These are phyloP conservation scores for Phyllostachys edulis DNA, from an alignment of 176 grass and related monocot species.

Conservation along the genomic window DNA sequence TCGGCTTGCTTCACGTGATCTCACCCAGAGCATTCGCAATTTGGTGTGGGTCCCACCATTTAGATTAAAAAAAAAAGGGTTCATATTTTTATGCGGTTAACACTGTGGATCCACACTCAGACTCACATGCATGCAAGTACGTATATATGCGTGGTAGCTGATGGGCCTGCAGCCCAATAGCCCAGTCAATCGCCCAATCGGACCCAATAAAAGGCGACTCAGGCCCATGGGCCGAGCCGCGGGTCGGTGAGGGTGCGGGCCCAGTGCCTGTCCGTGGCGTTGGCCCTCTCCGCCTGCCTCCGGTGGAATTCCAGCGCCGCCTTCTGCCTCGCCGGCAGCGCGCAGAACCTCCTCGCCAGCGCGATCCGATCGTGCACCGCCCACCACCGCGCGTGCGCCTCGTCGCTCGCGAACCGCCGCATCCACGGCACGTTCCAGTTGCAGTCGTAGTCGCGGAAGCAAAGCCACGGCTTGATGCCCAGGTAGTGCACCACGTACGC, in stretches of 20 bases:
- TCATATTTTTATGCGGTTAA: no score
- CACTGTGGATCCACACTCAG: no score
- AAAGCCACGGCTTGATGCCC: slow-evolving; percentile 71
- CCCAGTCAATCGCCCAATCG: no score
- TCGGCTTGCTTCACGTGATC: no score
- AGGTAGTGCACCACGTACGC: slow-evolving; percentile 64
- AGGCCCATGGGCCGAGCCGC: neutral
- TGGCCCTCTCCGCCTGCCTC: slow-evolving; percentile 40
- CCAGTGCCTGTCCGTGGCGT: slow-evolving; percentile 45
- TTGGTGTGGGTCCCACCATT: no score
- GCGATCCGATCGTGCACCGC: slow-evolving; percentile 52
- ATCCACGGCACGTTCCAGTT: slow-evolving; percentile 59
- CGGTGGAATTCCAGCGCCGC: slow-evolving; percentile 42
- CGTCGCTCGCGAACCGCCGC: slow-evolving; percentile 54
- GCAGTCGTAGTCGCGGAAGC: slow-evolving; percentile 80
- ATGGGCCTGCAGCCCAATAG: no score
- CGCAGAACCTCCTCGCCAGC: slow-evolving; percentile 36
- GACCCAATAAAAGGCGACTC: no score
- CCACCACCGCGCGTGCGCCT: slow-evolving; percentile 59
- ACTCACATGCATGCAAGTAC: no score
- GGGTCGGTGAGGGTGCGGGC: slow-evolving; percentile 43
- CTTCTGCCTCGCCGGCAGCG: slow-evolving; percentile 22
- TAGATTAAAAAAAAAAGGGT: no score
- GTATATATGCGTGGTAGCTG: no score
- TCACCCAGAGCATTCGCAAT: no score